Evolutionary conservation across 306 rosid genomes (phyloP).

Genomic region (Dryas drummondii): DNA sequence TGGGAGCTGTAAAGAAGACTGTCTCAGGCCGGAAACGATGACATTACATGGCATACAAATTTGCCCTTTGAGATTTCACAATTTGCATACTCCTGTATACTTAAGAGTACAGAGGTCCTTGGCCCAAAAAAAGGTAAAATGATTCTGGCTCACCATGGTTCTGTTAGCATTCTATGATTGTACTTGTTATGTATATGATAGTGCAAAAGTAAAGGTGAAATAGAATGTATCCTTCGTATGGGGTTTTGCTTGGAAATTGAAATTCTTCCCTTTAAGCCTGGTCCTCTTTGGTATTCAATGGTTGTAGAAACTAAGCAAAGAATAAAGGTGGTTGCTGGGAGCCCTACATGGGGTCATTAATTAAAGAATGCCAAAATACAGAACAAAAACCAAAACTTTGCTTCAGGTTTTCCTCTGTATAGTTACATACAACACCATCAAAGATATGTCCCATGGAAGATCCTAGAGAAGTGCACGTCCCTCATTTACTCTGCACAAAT

Average conservation of each 20-base stretch:
- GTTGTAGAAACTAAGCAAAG: constrained; percentile 19
- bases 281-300: constrained; percentile 9
- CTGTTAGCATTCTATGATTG: constrained; percentile 16
- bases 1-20: constrained; percentile 89
- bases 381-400: neutral
- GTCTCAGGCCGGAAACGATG: constrained; percentile 73
- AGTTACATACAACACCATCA: constrained; percentile 10
- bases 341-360: constrained; percentile 2
- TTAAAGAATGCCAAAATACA: neutral
- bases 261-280: constrained; percentile 14
- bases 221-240: neutral
- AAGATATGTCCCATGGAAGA: neutral
- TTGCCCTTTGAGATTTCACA: constrained; percentile 20
- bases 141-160: constrained; percentile 24
- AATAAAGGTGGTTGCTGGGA: neutral
- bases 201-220: neutral
- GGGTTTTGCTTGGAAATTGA: constrained; percentile 13
- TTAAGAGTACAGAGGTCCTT: constrained; percentile 26
- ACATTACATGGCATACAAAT: constrained; percentile 19
- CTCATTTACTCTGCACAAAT: neutral
- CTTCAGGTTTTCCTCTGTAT: neutral
- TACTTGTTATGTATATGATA: neutral
- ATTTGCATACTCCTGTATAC: constrained; percentile 16
- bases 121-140: neutral
- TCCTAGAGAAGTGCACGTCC: neutral